Evolutionary conservation across 116 monocot species (phyloP).

Genomic region (Papilionanthe hybrid): DNA sequence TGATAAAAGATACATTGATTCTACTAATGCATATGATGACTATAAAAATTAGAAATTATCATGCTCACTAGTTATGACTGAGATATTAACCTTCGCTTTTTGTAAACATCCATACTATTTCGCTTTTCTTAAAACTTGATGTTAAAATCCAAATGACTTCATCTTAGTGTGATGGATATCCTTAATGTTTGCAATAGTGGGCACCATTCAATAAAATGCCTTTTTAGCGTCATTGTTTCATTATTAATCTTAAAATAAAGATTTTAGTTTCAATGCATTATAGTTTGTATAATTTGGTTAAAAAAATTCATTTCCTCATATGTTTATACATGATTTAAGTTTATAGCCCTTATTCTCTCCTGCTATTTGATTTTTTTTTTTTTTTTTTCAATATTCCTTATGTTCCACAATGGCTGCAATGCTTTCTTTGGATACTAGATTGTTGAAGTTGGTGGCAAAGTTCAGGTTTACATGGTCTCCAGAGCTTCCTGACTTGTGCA

Average conservation of each 20-base stretch:
- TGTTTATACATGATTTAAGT: background rate
- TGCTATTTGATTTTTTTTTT: background rate
- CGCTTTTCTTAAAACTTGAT: background rate
- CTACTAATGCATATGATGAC: background rate
- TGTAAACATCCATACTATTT: background rate
- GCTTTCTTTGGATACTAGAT: conserved; percentile 43
- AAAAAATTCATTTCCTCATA: background rate
- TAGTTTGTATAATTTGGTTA: background rate
- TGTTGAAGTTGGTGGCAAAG: conserved; percentile 87
- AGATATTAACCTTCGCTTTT: background rate
- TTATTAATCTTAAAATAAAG: background rate
- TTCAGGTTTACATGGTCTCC: conserved; percentile 84
- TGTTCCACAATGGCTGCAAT: background rate
- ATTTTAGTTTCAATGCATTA: background rate
- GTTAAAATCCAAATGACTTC: background rate
- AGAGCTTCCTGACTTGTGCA: conserved; percentile 73
- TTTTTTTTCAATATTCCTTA: background rate
- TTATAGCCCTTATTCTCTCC: background rate
- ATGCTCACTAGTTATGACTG: background rate
- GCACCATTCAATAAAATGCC: background rate
- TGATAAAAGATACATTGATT: background rate
- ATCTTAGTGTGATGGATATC: background rate
- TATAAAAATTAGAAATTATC: background rate
- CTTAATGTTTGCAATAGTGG: background rate
- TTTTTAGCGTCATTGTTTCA: background rate